phyloP scores from a whole-genome alignment of 2,329 filamentous ascomycete species.

The Cryphonectria radicalis region DNA sequence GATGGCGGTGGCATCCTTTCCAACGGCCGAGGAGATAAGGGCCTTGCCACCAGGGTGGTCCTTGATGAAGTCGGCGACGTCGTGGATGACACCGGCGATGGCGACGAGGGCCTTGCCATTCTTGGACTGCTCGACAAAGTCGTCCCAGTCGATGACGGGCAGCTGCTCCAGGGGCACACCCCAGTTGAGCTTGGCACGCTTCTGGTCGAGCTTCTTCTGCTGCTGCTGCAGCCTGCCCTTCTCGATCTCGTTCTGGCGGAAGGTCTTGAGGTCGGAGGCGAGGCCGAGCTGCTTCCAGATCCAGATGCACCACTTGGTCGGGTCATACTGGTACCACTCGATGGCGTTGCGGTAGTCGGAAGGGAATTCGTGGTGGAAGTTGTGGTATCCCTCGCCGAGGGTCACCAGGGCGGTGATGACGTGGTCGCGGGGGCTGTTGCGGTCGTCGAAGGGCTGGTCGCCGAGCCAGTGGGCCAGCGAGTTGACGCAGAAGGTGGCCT shows the following conservation, averaged over 20 bases:
- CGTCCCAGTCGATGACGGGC: constrained; percentile 84
- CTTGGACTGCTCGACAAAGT: constrained; percentile 78
- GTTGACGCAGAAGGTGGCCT: constrained; percentile 93
- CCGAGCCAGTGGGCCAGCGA: constrained; percentile 89
- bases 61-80: constrained; percentile 82
- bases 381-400: constrained; percentile 86
- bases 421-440: constrained; percentile 88
- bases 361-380: constrained; percentile 95
- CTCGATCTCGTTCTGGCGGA: constrained; percentile 89
- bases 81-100: constrained; percentile 84
- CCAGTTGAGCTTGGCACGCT: constrained; percentile 83
- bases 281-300: constrained; percentile 82
- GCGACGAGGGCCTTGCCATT: constrained; percentile 77
- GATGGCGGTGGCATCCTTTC: constrained; percentile 87
- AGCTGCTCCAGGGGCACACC: constrained; percentile 83
- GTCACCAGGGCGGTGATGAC: constrained; percentile 84
- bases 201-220: constrained; percentile 92
- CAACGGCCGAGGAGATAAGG: constrained; percentile 79
- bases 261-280: constrained; percentile 86
- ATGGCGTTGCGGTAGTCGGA: constrained; percentile 93
- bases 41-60: constrained; percentile 90
- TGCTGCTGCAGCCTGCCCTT: constrained; percentile 87
- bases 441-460: constrained; percentile 90
- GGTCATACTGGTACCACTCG: constrained; percentile 89
- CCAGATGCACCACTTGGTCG: constrained; percentile 90